phyloP scores from a whole-genome alignment of 805 yeast genomes.

The Kurtzmaniella fragi region DNA sequence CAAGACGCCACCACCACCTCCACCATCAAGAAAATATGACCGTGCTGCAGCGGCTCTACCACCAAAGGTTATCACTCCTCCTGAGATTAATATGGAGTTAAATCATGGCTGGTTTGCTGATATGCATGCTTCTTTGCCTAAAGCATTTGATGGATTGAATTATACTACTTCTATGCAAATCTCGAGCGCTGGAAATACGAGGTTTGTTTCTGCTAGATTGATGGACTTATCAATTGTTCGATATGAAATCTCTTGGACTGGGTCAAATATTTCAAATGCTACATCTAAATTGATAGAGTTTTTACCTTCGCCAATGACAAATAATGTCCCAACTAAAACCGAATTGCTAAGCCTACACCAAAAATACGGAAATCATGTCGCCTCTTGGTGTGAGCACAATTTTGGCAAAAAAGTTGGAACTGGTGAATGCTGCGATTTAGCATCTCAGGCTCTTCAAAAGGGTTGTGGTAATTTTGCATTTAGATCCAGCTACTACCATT shows the following conservation, averaged over 20 bases:
- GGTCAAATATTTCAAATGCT: conserved; percentile 14
- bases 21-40: conserved; percentile 22
- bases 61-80: conserved; percentile 15
- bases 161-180: conserved; percentile 19
- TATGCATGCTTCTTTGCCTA: conserved; percentile 30
- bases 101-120: conserved; percentile 44
- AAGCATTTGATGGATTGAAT: conserved; percentile 29
- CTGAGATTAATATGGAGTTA: conserved; percentile 39
- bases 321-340: conserved; percentile 21
- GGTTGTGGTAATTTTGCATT: conserved; percentile 58
- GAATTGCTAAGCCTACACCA: conserved; percentile 29
- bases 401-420: conserved; percentile 45
- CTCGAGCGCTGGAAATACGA: conserved; percentile 10
- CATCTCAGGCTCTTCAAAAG: conserved; percentile 46
- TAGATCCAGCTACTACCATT: conserved; percentile 41
- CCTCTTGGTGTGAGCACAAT: conserved; percentile 49
- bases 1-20: conserved; percentile 21
- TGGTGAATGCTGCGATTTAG: conserved; percentile 63
- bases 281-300: conserved; percentile 24
- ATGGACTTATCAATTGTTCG: conserved; percentile 36
- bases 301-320: conserved; percentile 39
- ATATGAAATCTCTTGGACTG: conserved; percentile 38
- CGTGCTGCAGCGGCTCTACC: conserved; percentile 18
- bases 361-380: conserved; percentile 48
- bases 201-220: conserved; percentile 33